Evolutionary conservation across 2,329 filamentous ascomycete genomes (phyloP).

Genomic region (Arthroderma sp.): DNA sequence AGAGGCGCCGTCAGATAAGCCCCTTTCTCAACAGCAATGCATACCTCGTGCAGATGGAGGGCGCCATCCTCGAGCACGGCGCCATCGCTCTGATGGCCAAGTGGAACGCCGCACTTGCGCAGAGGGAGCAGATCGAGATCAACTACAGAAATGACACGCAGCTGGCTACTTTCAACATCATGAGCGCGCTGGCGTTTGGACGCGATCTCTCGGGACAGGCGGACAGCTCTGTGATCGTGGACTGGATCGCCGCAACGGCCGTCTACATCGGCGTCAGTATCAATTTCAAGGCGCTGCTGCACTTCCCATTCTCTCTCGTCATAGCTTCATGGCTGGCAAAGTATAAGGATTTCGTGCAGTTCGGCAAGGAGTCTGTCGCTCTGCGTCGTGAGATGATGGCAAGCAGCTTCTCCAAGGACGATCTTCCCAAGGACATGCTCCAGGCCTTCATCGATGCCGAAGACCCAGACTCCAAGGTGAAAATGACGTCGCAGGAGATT

Average conservation of each 20-base stretch:
- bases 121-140: background rate
- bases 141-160: slow-evolving; percentile 1
- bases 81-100: background rate
- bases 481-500: slow-evolving; percentile 1
- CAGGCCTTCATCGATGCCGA: slow-evolving; percentile 6
- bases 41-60: slow-evolving; percentile 4
- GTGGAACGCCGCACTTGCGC: background rate
- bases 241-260: slow-evolving; percentile 4
- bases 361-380: slow-evolving; percentile 4
- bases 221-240: background rate
- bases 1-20: background rate
- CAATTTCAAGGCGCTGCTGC: slow-evolving; percentile 4
- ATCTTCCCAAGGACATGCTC: background rate
- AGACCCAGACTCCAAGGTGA: slow-evolving; percentile 5
- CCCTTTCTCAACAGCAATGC: slow-evolving; percentile 3
- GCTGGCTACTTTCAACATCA: slow-evolving; percentile 4
- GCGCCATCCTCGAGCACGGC: background rate
- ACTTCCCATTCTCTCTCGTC: background rate
- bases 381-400: background rate
- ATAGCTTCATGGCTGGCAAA: background rate
- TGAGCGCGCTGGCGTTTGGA: slow-evolving; percentile 3
- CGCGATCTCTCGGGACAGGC: background rate
- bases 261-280: slow-evolving; percentile 4
- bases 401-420: background rate
- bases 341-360: slow-evolving; percentile 3